Evolutionary conservation across 2,329 filamentous ascomycete genomes (phyloP), one percentile per base, ranked within the genome.

Genomic region (Verticillium zaregamsianum): DNA sequence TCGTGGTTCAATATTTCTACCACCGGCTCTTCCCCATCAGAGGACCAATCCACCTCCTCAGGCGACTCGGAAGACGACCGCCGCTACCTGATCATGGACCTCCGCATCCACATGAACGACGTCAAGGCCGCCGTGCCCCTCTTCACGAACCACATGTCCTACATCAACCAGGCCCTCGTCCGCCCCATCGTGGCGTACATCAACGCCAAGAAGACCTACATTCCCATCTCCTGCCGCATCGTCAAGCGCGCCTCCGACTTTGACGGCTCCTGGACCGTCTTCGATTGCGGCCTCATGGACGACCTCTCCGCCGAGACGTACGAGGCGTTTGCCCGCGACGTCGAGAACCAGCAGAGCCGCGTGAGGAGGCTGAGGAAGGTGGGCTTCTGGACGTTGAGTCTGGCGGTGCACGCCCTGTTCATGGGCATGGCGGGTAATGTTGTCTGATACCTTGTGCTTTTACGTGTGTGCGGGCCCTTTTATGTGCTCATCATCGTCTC

Each of bases 181-280:
- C 88, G 95, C 5, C 95, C 95, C 17, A 99, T 99, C 64, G 93
- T 99, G 49, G 95, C 95, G 7, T 99, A 98, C 74, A 98, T 99
- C 77, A 99, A 99, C 76, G 91, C 92, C 52, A 92, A 93, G 73
- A 90, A 89, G 71, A 96, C 94, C 0, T 98, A 97, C 71, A 98
- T 99, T 54, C 95, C 95, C 31, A 92, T 99, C 69, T 91, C 90
- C 68, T 98, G 95, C 77, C 90, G 94, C 64, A 91, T 99, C 57
- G 92, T 98, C 66, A 99, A 99, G 79, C 87, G 88, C 7, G 85
- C 88, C 20, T 85, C 85, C 63, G 95, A 99, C 73, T 99, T 99
- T 71, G 92, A 98, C 73, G 95, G 95, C 37, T 91, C 90, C 68
- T 98, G 95, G 95, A 94, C 93, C 3, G 84, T 96, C 32, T 98